Conservation (phyloP, 1,139 yeast genomes). For the Candida glucosophila region DNA sequence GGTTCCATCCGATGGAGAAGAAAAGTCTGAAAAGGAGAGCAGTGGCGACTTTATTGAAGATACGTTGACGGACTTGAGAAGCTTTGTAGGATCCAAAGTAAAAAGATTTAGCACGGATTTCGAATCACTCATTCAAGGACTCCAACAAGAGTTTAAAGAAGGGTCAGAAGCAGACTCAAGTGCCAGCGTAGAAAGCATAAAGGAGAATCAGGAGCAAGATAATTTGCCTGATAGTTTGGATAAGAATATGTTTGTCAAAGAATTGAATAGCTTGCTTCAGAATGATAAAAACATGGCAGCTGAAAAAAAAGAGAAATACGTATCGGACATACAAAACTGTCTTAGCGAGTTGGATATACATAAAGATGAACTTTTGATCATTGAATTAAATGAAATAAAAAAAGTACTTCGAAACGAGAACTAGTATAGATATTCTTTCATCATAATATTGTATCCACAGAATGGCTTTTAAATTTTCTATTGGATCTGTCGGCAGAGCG, state of each 20-base stretch:
- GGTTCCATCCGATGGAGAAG: slow-evolving; percentile 2
- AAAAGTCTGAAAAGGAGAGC: slow-evolving; percentile 7
- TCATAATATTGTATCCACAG: slow-evolving; percentile 50
- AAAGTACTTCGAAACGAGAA: too few species aligned
- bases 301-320: slow-evolving; percentile 4
- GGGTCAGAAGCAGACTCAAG: too few species aligned
- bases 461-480: slow-evolving; percentile 75
- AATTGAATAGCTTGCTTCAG: slow-evolving; percentile 13
- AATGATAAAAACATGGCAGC: slow-evolving; percentile 3
- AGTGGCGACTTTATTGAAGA: slow-evolving; percentile 18
- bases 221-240: slow-evolving; percentile 10
- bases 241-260: slow-evolving; percentile 9
- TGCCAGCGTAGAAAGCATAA: too few species aligned
- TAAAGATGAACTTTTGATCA: slow-evolving; percentile 15
- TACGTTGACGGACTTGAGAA: slow-evolving; percentile 18
- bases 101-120: slow-evolving; percentile 21
- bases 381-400: slow-evolving; percentile 16
- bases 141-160: too few species aligned
- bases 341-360: slow-evolving; percentile 9
- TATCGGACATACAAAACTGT: slow-evolving; percentile 9
- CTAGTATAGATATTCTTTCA: too few species aligned
- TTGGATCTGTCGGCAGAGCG: slow-evolving; percentile 79
- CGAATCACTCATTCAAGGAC: slow-evolving; percentile 14
- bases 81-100: slow-evolving; percentile 17
- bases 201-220: too few species aligned